Percentiles rank a stretch among this genome's conserved stretches.
Evolutionary conservation across 164 flowering plant genomes (phyloP).

Genomic region (Paratinospora sagittata): DNA sequence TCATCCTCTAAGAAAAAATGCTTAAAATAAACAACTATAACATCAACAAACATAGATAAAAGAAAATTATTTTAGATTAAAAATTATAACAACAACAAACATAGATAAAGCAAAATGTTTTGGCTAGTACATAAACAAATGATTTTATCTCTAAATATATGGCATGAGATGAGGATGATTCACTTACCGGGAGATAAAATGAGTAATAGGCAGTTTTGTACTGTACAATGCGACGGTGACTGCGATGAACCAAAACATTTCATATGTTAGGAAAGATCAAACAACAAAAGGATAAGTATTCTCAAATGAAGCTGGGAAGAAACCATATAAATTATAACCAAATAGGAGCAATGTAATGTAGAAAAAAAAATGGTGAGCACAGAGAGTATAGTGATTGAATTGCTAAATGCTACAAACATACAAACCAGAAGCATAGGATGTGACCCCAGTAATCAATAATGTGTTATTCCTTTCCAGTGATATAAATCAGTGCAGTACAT

Average conservation of each 20-base stretch:
- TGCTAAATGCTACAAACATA: neutral
- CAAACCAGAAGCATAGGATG: neutral
- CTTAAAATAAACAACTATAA: no score
- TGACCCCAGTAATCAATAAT: neutral
- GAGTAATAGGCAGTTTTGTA: constrained; percentile 97
- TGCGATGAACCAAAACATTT: constrained; percentile 32
- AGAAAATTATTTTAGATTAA: no score
- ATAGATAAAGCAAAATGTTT: no score
- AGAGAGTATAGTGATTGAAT: neutral
- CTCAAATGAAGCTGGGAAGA: neutral
- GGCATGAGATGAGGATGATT: neutral
- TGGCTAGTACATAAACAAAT: no score
- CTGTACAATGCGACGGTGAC: constrained; percentile 92
- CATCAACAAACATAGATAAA: no score
- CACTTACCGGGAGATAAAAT: constrained; percentile 92
- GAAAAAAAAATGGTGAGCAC: neutral
- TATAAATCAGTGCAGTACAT: neutral
- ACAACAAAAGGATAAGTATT: neutral
- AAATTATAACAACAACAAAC: no score
- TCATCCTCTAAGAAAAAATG: no score
- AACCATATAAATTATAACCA: neutral
- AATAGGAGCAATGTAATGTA: no score
- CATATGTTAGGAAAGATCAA: constrained; percentile 11
- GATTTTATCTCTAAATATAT: no score
- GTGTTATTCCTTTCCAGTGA: neutral